phyloP scores from a whole-genome alignment of 148 eudicot genomes.

The Camellia lanceoleosa region DNA sequence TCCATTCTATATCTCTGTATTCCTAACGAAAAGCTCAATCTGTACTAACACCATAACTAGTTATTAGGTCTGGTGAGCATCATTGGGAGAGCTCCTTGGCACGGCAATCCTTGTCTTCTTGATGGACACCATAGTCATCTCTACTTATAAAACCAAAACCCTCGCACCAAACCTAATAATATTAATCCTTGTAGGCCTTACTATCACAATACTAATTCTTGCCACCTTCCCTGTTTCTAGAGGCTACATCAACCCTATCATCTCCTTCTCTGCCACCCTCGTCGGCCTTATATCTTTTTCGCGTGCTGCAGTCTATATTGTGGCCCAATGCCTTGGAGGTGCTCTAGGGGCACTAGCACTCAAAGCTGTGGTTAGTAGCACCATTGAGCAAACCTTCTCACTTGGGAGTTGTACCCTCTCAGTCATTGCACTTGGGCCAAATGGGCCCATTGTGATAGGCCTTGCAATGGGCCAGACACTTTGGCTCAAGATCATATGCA shows the following conservation, averaged over 20 bases:
- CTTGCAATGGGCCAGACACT: constrained; percentile 30
- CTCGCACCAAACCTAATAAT: constrained; percentile 23
- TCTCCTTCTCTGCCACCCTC: constrained; percentile 30
- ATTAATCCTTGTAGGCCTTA: constrained; percentile 18
- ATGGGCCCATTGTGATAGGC: constrained; percentile 27
- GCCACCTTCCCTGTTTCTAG: constrained; percentile 30
- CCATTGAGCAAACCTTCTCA: constrained; percentile 24
- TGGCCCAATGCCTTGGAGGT: constrained; percentile 29
- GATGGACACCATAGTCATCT: constrained; percentile 31
- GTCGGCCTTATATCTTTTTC: constrained; percentile 29
- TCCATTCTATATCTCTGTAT: too few relatives aligned
- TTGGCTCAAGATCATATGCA: constrained; percentile 29
- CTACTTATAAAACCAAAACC: constrained; percentile 19
- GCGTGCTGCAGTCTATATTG: constrained; percentile 21
- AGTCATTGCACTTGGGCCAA: constrained; percentile 25
- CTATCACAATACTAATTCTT: constrained; percentile 23
- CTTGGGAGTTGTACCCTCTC: constrained; percentile 38
- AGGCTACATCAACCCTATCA: constrained; percentile 33
- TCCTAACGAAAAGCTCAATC: too few relatives aligned
- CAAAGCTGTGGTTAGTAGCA: constrained; percentile 21
- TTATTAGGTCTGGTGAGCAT: too few relatives aligned
- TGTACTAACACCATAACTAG: too few relatives aligned
- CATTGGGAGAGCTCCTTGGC: too few relatives aligned
- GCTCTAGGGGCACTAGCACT: constrained; percentile 36
- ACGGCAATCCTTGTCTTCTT: neutral